Conservation (phyloP, 2,329 filamentous ascomycete genomes). For the Pyrenophora tritici-repentis region DNA sequence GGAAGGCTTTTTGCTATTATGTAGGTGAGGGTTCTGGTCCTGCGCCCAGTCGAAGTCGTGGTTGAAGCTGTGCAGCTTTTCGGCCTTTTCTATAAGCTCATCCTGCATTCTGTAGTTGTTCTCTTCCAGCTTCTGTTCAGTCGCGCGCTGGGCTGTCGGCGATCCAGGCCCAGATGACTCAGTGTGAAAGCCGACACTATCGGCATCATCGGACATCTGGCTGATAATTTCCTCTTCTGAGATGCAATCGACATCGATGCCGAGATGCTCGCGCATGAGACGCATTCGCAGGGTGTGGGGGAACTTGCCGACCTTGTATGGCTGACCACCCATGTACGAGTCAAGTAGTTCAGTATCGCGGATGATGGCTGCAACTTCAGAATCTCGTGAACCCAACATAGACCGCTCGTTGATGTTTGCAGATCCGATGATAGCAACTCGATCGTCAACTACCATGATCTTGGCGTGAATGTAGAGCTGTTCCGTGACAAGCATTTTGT, state of each 20-base stretch:
- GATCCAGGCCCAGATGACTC: constrained; percentile 43
- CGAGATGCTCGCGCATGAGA: constrained; percentile 94
- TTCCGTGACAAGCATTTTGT: constrained; percentile 85
- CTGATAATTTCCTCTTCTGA: constrained; percentile 43
- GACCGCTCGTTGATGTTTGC: constrained; percentile 99
- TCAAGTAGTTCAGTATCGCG: constrained; percentile 91
- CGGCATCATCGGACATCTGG: constrained; percentile 55
- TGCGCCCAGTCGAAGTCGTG: constrained; percentile 71
- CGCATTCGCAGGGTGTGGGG: constrained; percentile 91
- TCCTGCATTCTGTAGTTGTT: constrained; percentile 55
- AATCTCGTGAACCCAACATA: constrained; percentile 89
- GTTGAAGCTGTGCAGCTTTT: constrained; percentile 71
- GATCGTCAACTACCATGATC: constrained; percentile 92
- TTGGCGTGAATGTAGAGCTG: constrained; percentile 99
- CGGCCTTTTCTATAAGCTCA: constrained; percentile 61
- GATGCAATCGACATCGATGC: constrained; percentile 91
- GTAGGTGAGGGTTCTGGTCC: constrained; percentile 62
- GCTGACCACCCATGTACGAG: constrained; percentile 87
- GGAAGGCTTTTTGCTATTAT: constrained; percentile 59
- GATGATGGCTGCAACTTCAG: constrained; percentile 87
- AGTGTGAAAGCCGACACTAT: constrained; percentile 66
- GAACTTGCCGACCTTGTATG: constrained; percentile 89
- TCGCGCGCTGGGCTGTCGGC: constrained; percentile 40
- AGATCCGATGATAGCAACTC: constrained; percentile 90
- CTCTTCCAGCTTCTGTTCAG: constrained; percentile 48